Percentiles rank a stretch among this genome's conserved stretches.
Conservation (phyloP, 805 yeast species). For the Huiozyma naganishii region DNA sequence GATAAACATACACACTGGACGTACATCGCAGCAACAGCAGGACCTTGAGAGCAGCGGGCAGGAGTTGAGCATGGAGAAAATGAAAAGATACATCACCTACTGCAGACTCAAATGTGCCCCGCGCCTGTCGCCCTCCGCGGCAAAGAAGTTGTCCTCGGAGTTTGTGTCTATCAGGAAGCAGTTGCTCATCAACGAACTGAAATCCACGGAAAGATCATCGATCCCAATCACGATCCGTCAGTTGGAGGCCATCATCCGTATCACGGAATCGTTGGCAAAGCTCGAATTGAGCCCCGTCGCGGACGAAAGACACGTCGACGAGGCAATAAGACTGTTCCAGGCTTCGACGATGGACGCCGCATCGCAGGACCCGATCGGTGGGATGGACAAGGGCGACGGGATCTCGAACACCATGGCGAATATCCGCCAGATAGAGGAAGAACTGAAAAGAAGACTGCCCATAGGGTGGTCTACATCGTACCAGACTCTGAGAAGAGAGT, state of each 20-base stretch:
- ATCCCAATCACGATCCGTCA: slow-evolving; percentile 97
- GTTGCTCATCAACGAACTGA: slow-evolving; percentile 69
- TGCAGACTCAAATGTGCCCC: slow-evolving; percentile 91
- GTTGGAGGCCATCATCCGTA: slow-evolving; percentile 92
- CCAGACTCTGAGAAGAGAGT: slow-evolving; percentile 71
- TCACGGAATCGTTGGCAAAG: slow-evolving; percentile 88
- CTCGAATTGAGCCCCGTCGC: slow-evolving; percentile 75
- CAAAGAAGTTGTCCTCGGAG: slow-evolving; percentile 82
- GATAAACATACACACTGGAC: slow-evolving; percentile 86
- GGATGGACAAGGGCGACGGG: slow-evolving; percentile 38
- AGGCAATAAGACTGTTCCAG: slow-evolving; percentile 85
- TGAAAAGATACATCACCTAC: slow-evolving; percentile 88
- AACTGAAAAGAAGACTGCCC: slow-evolving; percentile 81
- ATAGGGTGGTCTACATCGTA: slow-evolving; percentile 94
- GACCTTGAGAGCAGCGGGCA: slow-evolving; percentile 48
- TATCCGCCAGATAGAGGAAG: slow-evolving; percentile 70
- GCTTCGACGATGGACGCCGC: slow-evolving; percentile 98
- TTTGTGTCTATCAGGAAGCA: slow-evolving; percentile 83
- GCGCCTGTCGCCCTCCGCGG: slow-evolving; percentile 74
- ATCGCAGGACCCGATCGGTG: slow-evolving; percentile 38
- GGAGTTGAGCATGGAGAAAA: slow-evolving; percentile 79
- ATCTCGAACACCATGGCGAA: slow-evolving; percentile 53
- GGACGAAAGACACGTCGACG: slow-evolving; percentile 81
- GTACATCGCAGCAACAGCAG: slow-evolving; percentile 32
- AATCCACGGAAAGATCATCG: slow-evolving; percentile 79